Conservation (phyloP, 129 eudicot species). For the Erigeron canadensis region DNA sequence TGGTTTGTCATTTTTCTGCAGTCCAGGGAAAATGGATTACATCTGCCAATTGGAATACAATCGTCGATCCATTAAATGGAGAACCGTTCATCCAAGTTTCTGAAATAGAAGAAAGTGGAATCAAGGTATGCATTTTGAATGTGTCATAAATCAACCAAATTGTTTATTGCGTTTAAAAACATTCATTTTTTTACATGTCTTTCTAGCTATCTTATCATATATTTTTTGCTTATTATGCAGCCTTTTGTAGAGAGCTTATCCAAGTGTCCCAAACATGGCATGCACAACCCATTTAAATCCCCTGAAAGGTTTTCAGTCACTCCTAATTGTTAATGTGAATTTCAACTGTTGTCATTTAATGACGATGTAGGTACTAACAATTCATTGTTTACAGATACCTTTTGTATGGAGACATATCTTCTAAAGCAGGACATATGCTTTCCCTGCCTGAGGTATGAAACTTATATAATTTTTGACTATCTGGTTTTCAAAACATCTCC, state of each 20-base stretch:
- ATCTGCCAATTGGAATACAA: conserved; percentile 76
- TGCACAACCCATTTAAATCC: conserved; percentile 89
- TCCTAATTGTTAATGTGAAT: neutral
- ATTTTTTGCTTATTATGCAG: conserved; percentile 44
- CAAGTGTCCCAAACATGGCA: conserved; percentile 84
- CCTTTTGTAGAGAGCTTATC: conserved; percentile 95
- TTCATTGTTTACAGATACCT: conserved; percentile 59
- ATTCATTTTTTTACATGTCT: neutral
- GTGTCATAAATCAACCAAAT: neutral
- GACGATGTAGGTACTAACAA: conserved; percentile 5
- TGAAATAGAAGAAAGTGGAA: conserved; percentile 69
- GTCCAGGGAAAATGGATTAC: conserved; percentile 95
- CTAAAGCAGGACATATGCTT: conserved; percentile 89
- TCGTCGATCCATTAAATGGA: conserved; percentile 90
- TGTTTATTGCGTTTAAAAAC: neutral
- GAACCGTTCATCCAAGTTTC: conserved; percentile 87
- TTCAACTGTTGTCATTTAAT: no score
- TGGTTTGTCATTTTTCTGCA: conserved; percentile 34
- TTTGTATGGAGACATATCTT: conserved; percentile 79
- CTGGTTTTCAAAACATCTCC: neutral
- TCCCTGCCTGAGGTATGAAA: conserved; percentile 71
- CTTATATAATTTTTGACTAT: neutral
- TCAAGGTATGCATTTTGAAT: conserved; percentile 50
- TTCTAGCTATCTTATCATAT: conserved; percentile 8
- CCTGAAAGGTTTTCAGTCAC: conserved; percentile 69